Evolutionary conservation across 1,139 yeast species (phyloP).

Genomic region (Diutina sp.): DNA sequence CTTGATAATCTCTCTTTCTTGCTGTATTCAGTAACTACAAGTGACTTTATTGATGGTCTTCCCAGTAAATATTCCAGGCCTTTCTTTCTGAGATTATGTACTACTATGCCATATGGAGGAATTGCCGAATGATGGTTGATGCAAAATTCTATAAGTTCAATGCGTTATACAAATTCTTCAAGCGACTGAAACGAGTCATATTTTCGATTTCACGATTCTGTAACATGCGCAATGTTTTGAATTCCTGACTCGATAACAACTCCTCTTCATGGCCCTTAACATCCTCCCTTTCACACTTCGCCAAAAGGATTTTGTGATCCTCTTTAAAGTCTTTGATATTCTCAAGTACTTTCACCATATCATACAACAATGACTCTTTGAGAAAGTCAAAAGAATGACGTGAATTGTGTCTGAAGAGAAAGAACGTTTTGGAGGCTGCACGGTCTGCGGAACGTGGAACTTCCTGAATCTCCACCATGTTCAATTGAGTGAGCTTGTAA

Average conservation of each 20-base stretch:
- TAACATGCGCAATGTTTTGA: constrained; percentile 52
- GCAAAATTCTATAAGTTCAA: background rate
- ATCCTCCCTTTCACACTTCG: constrained; percentile 79
- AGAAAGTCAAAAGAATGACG: constrained; percentile 11
- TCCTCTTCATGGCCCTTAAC: constrained; percentile 76
- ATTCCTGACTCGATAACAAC: constrained; percentile 60
- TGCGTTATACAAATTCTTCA: constrained; percentile 28
- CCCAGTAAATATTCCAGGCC: no score
- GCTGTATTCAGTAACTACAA: no score
- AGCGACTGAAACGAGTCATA: constrained; percentile 40
- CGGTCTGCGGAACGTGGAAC: constrained; percentile 87
- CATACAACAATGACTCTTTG: constrained; percentile 12
- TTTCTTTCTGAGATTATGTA: no score
- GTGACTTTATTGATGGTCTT: no score
- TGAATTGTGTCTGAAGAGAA: constrained; percentile 64
- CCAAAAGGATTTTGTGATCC: constrained; percentile 55
- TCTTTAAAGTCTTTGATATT: constrained; percentile 44
- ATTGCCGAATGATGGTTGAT: background rate
- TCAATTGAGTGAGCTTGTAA: constrained; percentile 40
- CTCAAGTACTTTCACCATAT: constrained; percentile 50
- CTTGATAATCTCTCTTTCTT: no score
- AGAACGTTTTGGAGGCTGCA: constrained; percentile 82
- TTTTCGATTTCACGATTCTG: constrained; percentile 43
- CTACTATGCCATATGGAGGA: no score
- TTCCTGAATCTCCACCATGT: constrained; percentile 70